phyloP scores from a whole-genome alignment of 257 asterid species.

The Primulina tabacum region DNA sequence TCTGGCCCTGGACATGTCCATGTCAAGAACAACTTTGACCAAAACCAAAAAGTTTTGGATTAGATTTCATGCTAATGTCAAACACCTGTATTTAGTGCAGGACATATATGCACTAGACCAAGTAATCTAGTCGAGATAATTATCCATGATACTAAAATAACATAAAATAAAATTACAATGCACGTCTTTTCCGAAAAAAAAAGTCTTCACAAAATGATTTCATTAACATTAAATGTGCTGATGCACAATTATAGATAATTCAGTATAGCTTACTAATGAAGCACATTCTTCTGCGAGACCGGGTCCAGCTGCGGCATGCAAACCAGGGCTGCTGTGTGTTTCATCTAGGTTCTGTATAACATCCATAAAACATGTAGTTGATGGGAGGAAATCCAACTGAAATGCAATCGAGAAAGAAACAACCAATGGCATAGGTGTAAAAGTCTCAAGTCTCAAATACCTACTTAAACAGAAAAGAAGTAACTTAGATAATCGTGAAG shows the following conservation, averaged over 20 bases:
- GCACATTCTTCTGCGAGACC: constrained; percentile 92
- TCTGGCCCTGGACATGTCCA: neutral
- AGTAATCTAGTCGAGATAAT: neutral
- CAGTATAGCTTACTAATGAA: constrained; percentile 34
- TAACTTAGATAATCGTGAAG: constrained; percentile 11
- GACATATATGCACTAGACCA: neutral
- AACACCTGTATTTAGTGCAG: neutral
- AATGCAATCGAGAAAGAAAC: constrained; percentile 10
- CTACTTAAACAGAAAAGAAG: constrained; percentile 15
- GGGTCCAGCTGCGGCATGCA: constrained; percentile 98
- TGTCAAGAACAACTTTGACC: neutral
- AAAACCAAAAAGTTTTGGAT: neutral
- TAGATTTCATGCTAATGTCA: neutral
- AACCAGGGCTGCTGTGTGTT: constrained; percentile 96
- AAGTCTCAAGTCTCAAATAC: neutral
- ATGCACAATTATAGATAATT: neutral
- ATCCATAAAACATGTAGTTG: constrained; percentile 23
- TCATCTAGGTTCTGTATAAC: constrained; percentile 81
- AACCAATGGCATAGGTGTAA: neutral
- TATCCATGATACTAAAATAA: neutral
- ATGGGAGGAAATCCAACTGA: constrained; percentile 21
- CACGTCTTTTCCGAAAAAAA: no score
- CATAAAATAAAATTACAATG: no score
- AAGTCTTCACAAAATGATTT: no score
- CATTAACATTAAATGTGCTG: no score